Evolutionary conservation across 768 basidiomycete genomes (phyloP).

Genomic region (Suillus luteus): DNA sequence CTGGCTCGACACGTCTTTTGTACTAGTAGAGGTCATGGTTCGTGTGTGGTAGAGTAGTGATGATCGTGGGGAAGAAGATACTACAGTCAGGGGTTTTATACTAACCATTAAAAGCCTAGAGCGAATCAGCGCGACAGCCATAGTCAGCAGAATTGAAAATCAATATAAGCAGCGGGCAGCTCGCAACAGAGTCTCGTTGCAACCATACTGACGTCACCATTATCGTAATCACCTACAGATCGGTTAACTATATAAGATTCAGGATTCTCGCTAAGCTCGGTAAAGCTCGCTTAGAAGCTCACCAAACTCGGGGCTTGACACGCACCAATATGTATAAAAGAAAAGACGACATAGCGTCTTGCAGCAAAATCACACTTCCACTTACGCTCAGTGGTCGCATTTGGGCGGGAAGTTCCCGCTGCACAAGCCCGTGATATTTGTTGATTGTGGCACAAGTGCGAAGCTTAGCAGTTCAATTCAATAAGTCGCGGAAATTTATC

Average conservation of each 20-base stretch:
- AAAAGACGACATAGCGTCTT: too few species aligned
- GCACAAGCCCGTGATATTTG: neutral
- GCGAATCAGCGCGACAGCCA: constrained; percentile 11
- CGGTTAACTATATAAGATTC: too few species aligned
- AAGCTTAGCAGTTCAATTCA: too few species aligned
- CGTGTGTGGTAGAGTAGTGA: constrained; percentile 7
- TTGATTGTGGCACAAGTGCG: neutral
- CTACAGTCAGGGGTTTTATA: constrained; percentile 17
- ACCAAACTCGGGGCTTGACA: too few species aligned
- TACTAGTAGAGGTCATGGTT: constrained; percentile 32
- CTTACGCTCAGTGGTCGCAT: neutral
- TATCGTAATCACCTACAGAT: too few species aligned
- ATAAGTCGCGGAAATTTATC: too few species aligned
- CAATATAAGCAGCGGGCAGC: neutral
- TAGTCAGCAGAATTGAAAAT: constrained; percentile 8
- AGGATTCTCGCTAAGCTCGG: too few species aligned
- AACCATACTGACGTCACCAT: too few species aligned
- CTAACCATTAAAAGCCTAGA: neutral
- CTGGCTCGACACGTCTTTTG: constrained; percentile 37
- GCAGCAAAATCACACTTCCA: neutral
- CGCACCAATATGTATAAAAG: too few species aligned
- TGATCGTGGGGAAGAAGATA: neutral
- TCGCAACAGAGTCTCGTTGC: too few species aligned
- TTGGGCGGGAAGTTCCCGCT: neutral
- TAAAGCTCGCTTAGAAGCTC: too few species aligned